These are phyloP conservation scores for Penicillium sp. DNA, from an alignment of 2,329 filamentous ascomycete species.

Conservation along the genomic window DNA sequence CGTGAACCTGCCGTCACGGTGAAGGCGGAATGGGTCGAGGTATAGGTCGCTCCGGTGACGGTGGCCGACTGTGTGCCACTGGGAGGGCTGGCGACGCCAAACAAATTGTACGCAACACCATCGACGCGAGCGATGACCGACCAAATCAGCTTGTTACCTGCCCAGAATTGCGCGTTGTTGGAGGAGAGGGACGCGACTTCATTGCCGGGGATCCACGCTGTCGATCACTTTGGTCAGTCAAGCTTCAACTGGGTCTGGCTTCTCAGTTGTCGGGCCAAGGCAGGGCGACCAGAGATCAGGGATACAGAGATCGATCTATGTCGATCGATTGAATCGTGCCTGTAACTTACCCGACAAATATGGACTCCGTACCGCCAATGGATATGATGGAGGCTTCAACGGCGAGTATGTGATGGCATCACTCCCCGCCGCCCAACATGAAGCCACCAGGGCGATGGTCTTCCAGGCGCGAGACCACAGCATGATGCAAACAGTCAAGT, in stretches of 20 bases:
- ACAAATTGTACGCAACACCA: constrained; percentile 40
- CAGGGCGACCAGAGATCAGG: not conserved
- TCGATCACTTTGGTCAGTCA: constrained; percentile 9
- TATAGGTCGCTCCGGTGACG: constrained; percentile 36
- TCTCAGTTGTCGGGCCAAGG: not conserved
- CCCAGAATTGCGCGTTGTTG: constrained; percentile 43
- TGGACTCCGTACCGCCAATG: constrained; percentile 43
- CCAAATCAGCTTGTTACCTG: constrained; percentile 40
- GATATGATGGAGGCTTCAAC: constrained; percentile 42
- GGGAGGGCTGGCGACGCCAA: constrained; percentile 36
- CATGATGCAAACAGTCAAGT: constrained; percentile 11
- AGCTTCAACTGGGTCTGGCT: not conserved
- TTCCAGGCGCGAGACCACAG: constrained; percentile 9
- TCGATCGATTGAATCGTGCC: not conserved
- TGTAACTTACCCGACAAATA: constrained; percentile 36
- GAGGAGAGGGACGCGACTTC: constrained; percentile 35
- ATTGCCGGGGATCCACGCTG: constrained; percentile 44
- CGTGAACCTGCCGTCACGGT: constrained; percentile 37
- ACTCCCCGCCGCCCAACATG: constrained; percentile 4
- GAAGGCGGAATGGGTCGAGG: constrained; percentile 43
- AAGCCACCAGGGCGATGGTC: constrained; percentile 10
- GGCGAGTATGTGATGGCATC: constrained; percentile 19
- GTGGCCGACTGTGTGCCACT: constrained; percentile 30
- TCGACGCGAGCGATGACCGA: constrained; percentile 44
- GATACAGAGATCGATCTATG: not conserved